These are phyloP conservation scores for Pilatotrama ljubarskyi DNA, from an alignment of 768 basidiomycete genomes.

Conservation along the genomic window DNA sequence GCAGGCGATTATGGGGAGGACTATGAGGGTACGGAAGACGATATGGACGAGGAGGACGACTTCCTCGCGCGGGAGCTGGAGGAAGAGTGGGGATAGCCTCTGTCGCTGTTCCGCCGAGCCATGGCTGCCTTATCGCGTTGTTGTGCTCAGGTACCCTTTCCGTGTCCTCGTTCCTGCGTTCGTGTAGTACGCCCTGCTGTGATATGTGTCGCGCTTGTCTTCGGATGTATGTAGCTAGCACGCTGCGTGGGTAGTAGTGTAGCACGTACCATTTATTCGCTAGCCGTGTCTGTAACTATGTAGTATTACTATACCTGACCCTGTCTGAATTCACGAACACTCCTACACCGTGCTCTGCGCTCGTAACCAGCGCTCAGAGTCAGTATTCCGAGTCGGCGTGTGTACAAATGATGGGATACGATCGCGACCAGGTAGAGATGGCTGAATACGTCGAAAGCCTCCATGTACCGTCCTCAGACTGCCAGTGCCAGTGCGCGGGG, in stretches of 20 bases:
- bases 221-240: slow-evolving; percentile 39
- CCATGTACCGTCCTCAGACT: no score
- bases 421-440: no score
- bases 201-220: slow-evolving; percentile 48
- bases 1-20: slow-evolving; percentile 42
- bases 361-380: no score
- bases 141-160: neutral
- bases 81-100: slow-evolving; percentile 70
- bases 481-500: no score
- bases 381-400: no score
- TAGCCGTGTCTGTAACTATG: slow-evolving; percentile 70
- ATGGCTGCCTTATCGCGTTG: neutral
- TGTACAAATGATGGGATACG: no score
- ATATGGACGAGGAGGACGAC: slow-evolving; percentile 67
- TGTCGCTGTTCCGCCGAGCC: neutral
- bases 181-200: slow-evolving; percentile 2
- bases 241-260: slow-evolving; percentile 6
- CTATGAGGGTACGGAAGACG: slow-evolving; percentile 41
- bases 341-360: neutral
- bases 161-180: neutral
- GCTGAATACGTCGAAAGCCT: no score
- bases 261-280: slow-evolving; percentile 57
- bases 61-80: slow-evolving; percentile 80
- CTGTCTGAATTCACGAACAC: slow-evolving; percentile 33
- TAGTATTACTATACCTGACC: slow-evolving; percentile 55